Evolutionary conservation across 352 stramenopile genomes (phyloP), one percentile per base, ranked within the genome.

Genomic region (Halophytophthora polymorphica): DNA sequence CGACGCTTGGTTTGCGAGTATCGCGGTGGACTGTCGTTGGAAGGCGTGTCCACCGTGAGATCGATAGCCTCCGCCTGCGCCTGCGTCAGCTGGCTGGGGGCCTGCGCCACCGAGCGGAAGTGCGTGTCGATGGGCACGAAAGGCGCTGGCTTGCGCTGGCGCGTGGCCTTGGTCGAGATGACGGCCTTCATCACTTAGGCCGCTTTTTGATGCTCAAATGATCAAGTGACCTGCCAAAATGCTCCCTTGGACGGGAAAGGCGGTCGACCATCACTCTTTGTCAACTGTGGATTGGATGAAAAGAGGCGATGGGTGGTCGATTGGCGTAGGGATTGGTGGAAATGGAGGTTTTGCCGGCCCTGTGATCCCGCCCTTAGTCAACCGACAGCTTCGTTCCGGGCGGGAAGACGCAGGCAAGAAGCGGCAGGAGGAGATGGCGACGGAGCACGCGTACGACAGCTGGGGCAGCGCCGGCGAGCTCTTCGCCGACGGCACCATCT

Each of bases 401-500:
- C 25, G 25, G 25, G 25, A 31, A 31, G 25, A 31, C 25, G 25
- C 25, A n/a, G n/a, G 4, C 25, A 31, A 31, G n/a, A n/a, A n/a
- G n/a, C n/a, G n/a, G 25, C 25, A 31, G 25, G 25, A 31, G 8
- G 25, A 31, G 4, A 31, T 31, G 25, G 25, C 25, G 25, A 31
- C 55, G 15, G 46, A 56, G 28, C 56, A 68, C 50, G 71, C 63
- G 44, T 93, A 94, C 59, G 80, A 94, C 36, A 90, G 80, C 53
- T 95, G 84, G 84, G 79, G 84, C 29, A 78, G 63, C 58, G 66
- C 73, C 10, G 64, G 53, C 40, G 78, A 91, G 41, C 76, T 69
- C 51, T 92, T 93, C 55, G 69, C 69, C 10, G 69, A 93, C 46
- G 82, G 78, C 50, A 72, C 66, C 37, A 71, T 90, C 44, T 92